These are phyloP conservation scores for Lactuca saligna DNA, from an alignment of 129 eudicot species.

Conservation along the genomic window DNA sequence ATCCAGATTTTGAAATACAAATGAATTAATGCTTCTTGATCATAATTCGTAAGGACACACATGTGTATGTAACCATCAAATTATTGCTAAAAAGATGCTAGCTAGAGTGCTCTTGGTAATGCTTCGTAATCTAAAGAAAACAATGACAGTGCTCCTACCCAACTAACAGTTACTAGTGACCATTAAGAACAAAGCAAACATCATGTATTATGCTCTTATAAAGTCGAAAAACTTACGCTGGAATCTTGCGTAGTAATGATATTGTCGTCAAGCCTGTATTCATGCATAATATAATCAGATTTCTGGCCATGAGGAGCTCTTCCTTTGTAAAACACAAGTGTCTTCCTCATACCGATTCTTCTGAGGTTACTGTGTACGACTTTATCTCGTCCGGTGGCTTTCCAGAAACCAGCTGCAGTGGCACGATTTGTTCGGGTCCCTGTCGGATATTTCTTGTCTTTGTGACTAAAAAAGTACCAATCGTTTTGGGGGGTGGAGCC, in stretches of 20 bases:
- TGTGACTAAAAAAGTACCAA: conserved; percentile 89
- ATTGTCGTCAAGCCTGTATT: conserved; percentile 61
- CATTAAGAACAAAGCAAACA: not conserved
- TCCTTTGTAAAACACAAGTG: conserved; percentile 80
- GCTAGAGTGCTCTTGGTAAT: not conserved
- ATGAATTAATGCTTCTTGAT: not conserved
- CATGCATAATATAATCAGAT: conserved; percentile 91
- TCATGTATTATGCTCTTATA: not conserved
- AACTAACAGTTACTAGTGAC: not conserved
- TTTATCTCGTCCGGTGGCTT: conserved; percentile 89
- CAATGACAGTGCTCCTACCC: not conserved
- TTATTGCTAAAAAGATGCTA: not conserved
- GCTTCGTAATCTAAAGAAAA: not conserved
- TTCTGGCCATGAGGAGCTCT: conserved; percentile 90
- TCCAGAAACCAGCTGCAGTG: conserved; percentile 84
- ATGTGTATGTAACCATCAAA: not conserved
- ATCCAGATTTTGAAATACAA: not conserved
- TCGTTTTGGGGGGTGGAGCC: conserved; percentile 80
- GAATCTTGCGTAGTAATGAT: conserved; percentile 29
- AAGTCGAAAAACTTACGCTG: conserved; percentile 26
- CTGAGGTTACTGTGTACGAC: conserved; percentile 51
- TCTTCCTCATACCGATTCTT: conserved; percentile 86
- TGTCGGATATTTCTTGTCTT: conserved; percentile 85
- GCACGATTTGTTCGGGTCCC: conserved; percentile 90
- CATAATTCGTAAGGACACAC: not conserved